These are phyloP conservation scores for Gremmenia infestans DNA, from an alignment of 2,329 filamentous ascomycete genomes.

Conservation along the genomic window DNA sequence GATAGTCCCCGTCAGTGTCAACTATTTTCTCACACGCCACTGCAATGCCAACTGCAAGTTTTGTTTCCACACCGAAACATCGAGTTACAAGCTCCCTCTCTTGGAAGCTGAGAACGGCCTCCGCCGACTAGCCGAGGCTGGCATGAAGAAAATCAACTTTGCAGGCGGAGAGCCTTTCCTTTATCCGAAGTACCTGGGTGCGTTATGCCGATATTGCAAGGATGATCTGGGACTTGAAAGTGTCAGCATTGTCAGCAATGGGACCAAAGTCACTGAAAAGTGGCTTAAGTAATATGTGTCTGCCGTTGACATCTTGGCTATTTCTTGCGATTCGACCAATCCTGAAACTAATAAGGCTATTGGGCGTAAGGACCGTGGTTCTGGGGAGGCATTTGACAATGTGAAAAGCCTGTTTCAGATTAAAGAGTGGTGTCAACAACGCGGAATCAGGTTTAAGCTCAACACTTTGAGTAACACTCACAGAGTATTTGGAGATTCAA, in stretches of 20 bases:
- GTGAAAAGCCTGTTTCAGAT: constrained; percentile 41
- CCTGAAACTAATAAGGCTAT: constrained; percentile 46
- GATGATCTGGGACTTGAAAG: constrained; percentile 43
- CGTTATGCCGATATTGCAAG: constrained; percentile 45
- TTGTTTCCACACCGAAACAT: constrained; percentile 52
- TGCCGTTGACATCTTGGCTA: constrained; percentile 50
- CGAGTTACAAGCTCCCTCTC: constrained; percentile 39
- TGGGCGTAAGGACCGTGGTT: constrained; percentile 41
- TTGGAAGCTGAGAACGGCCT: constrained; percentile 41
- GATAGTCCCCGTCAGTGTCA: constrained; percentile 38
- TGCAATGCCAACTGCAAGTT: constrained; percentile 48
- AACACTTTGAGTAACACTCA: constrained; percentile 39
- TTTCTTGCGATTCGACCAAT: constrained; percentile 51
- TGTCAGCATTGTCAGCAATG: constrained; percentile 50
- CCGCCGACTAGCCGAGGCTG: constrained; percentile 41
- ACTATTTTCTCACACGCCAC: constrained; percentile 42
- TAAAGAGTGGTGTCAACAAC: constrained; percentile 40
- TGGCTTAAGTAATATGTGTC: constrained; percentile 39
- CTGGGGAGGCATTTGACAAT: constrained; percentile 32
- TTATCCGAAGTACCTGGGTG: constrained; percentile 39
- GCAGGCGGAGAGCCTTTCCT: constrained; percentile 52
- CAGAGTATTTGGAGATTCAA: not conserved
- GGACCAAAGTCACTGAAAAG: constrained; percentile 39
- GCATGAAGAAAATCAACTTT: constrained; percentile 52
- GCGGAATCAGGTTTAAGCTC: constrained; percentile 50